Base-by-base conservation (phyloP, 1,284 basidiomycete species). In the Salmacisia buchloeana region DNA sequence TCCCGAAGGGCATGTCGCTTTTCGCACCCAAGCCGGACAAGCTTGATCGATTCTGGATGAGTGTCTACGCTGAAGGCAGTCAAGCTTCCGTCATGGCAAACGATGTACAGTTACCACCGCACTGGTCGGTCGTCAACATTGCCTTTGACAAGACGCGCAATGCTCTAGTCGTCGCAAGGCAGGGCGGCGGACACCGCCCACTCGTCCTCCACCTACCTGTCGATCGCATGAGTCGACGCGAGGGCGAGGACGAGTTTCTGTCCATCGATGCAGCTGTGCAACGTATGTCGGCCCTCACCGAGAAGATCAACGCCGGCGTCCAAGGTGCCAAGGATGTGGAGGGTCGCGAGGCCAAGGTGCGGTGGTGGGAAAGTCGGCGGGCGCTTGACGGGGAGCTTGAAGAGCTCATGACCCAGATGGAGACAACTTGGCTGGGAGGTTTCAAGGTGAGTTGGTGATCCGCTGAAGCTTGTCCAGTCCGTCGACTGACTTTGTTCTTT, bases 401-500 rank as follows among this genome's bases (percentile, higher is more conserved):
- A 58, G 85, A 87, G 36, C 82, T 99, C 9, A 81, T 97, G 31
- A 86, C 87, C 66, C 90, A 87, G 67, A 88, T 99, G 38, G 94
- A 98, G 78, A 92, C 90, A 73, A 92, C 89, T 73, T 98, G 96
- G 96, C 83, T 99, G 2, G 94, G 96, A 1, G 92, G 89, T 25
- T 97, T 97, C 86, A 97, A 97, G 52, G 70, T 70, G 27, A 63
- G 52, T 68, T 27, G 21, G 9, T 9, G 21, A 43, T 56, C 15
- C 25, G 10, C 35, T 59, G 36, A 27, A 13, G 25, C 15, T n/a
- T 34, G n/a, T 38, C n/a, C 6, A 23, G 2, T 18, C 31, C 21
- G n/a, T n/a, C 7, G 7, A 6, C 43, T 18, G 69, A 69, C 43
- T 64, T 65, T 0, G 41, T 58, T 1, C 41, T 58, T 6, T 67